Evolutionary conservation across 176 grass and related monocot species (phyloP).

Genomic region (Aegilops speltoides): DNA sequence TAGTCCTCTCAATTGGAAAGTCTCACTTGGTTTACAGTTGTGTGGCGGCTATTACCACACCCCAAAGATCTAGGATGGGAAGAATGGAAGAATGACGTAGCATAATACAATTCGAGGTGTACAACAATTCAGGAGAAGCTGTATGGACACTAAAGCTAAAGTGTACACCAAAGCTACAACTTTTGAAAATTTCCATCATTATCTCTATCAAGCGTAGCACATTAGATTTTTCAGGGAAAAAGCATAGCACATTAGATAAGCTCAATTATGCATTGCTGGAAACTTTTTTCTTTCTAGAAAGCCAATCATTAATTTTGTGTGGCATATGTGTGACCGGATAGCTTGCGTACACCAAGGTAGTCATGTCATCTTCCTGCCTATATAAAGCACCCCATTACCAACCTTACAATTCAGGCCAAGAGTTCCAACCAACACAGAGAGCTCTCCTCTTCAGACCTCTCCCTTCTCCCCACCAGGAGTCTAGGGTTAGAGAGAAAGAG

Average conservation of each 20-base stretch:
- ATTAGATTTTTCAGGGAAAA: too few relatives aligned
- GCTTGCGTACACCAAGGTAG: background rate
- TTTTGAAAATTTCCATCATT: background rate
- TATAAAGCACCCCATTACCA: slow-evolving; percentile 24
- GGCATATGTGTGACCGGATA: background rate
- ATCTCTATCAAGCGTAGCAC: background rate
- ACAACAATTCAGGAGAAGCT: background rate
- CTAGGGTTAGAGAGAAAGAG: slow-evolving; percentile 38
- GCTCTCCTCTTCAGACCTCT: slow-evolving; percentile 13
- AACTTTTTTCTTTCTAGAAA: background rate
- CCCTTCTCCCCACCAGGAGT: slow-evolving; percentile 12
- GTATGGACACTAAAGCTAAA: slow-evolving; percentile 2
- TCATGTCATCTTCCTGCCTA: background rate
- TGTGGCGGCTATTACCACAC: background rate
- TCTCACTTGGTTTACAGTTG: background rate
- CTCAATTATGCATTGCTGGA: background rate
- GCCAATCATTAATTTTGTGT: background rate
- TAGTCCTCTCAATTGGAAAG: background rate
- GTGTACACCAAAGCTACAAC: background rate
- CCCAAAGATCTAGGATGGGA: background rate
- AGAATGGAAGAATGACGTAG: background rate
- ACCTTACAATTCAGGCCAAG: slow-evolving; percentile 11
- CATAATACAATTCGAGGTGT: slow-evolving; percentile 8
- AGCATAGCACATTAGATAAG: background rate
- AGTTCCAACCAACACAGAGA: slow-evolving; percentile 27